Conservation (phyloP, 176 grass and related monocot genomes). For the Typha latifolia region DNA sequence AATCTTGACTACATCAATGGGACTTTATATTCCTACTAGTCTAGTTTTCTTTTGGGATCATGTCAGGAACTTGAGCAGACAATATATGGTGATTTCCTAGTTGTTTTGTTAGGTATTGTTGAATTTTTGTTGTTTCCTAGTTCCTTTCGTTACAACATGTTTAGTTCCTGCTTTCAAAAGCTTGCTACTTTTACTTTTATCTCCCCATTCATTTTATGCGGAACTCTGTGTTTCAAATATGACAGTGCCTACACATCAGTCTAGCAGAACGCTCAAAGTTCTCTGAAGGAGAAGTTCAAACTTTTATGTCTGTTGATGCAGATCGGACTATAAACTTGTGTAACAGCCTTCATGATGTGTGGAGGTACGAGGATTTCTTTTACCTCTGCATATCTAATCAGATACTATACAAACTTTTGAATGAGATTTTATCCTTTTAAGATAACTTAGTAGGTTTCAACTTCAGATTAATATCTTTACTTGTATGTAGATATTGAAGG, state of each 20-base stretch:
- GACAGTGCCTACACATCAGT: slow-evolving; percentile 64
- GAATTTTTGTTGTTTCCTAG: too few relatives aligned
- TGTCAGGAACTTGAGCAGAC: too few relatives aligned
- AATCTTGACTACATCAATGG: too few relatives aligned
- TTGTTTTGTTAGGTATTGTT: too few relatives aligned
- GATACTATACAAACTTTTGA: not conserved
- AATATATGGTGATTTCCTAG: too few relatives aligned
- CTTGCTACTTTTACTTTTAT: not conserved
- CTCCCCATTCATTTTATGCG: not conserved
- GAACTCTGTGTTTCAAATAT: not conserved
- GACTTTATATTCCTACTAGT: too few relatives aligned
- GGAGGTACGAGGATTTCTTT: slow-evolving; percentile 52
- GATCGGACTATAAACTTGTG: slow-evolving; percentile 80
- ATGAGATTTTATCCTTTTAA: not conserved
- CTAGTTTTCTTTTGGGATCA: too few relatives aligned
- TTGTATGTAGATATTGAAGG: too few relatives aligned
- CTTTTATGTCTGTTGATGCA: slow-evolving; percentile 92
- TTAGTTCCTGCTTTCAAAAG: not conserved
- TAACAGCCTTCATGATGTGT: slow-evolving; percentile 90
- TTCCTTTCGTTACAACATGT: too few relatives aligned
- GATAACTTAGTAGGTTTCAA: not conserved
- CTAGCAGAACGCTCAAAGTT: slow-evolving; percentile 83
- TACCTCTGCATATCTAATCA: slow-evolving; percentile 1
- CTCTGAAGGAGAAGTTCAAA: slow-evolving; percentile 96
- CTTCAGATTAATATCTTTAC: too few relatives aligned